These are phyloP conservation scores for Coemansia sp. DNA, from an alignment of 192 early-diverging fungal species.

Conservation along the genomic window DNA sequence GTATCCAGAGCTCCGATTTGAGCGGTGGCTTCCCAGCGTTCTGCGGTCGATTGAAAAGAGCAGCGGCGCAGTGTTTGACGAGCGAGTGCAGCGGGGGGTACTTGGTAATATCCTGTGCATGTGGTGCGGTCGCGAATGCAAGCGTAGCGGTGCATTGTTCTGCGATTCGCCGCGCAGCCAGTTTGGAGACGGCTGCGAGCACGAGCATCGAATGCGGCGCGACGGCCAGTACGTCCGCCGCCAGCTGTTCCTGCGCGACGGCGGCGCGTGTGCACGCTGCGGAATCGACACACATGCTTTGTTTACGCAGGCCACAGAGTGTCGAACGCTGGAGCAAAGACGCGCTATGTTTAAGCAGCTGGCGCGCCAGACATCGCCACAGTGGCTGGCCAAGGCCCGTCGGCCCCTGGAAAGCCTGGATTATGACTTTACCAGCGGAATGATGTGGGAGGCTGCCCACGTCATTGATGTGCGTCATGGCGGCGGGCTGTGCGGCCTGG, in stretches of 20 bases:
- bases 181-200: constrained; percentile 45
- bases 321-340: constrained; percentile 24
- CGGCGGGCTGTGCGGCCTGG: constrained; percentile 49
- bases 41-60: constrained; percentile 19
- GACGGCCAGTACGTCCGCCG: constrained; percentile 42
- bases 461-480: constrained; percentile 44
- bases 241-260: constrained; percentile 45
- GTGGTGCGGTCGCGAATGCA: constrained; percentile 42
- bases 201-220: constrained; percentile 46
- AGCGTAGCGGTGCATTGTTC: constrained; percentile 13
- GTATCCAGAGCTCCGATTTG: constrained; percentile 42
- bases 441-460: constrained; percentile 55
- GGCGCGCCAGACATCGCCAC: constrained; percentile 16
- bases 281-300: constrained; percentile 32
- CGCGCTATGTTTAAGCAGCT: constrained; percentile 20
- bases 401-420: constrained; percentile 32
- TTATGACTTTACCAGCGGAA: constrained; percentile 32
- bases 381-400: constrained; percentile 30
- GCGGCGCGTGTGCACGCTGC: constrained; percentile 41
- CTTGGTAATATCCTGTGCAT: constrained; percentile 33
- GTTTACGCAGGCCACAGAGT: constrained; percentile 18
- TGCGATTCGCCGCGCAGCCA: constrained; percentile 9
- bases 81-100: constrained; percentile 35
- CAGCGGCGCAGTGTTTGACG: constrained; percentile 23
- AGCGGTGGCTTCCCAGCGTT: constrained; percentile 38